Conservation (phyloP, 257 asterid species). For the Dorcoceras hygrometricum region DNA sequence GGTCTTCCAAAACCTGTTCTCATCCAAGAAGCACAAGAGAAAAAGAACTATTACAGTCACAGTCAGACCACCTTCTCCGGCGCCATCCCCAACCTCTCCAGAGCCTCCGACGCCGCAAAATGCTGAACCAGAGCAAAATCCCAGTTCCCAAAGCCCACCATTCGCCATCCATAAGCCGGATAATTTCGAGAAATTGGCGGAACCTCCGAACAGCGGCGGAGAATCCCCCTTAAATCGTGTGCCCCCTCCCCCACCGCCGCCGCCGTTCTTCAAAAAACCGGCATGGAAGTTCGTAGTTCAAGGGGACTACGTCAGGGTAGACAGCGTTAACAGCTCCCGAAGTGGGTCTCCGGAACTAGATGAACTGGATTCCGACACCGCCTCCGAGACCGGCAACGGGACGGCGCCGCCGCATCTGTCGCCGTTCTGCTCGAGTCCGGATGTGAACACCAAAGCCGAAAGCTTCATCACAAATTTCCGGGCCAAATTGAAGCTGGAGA, state of each 20-base stretch:
- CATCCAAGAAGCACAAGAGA: conserved; percentile 57
- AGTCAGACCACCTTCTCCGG: conserved; percentile 2
- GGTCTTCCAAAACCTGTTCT: conserved; percentile 51
- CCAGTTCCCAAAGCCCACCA: conserved; percentile 24
- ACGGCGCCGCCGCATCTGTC: conserved; percentile 45
- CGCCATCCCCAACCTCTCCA: conserved; percentile 28
- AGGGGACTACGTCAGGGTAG: conserved; percentile 77
- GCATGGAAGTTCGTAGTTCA: conserved; percentile 79
- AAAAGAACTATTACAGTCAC: conserved; percentile 49
- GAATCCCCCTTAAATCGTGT: conserved; percentile 56
- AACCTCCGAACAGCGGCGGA: conserved; percentile 56
- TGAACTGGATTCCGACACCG: conserved; percentile 53
- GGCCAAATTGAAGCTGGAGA: conserved; percentile 48
- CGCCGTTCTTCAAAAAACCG: conserved; percentile 53
- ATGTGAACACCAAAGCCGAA: conserved; percentile 81
- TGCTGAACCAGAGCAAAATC: conserved; percentile 30
- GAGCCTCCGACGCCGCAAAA: conserved; percentile 32
- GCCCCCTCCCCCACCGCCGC: conserved; percentile 83
- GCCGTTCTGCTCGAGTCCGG: conserved; percentile 82
- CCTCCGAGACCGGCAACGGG: conserved; percentile 32
- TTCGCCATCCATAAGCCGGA: conserved; percentile 15
- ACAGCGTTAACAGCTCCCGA: conserved; percentile 63
- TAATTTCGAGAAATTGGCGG: conserved; percentile 41
- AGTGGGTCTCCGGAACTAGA: conserved; percentile 72
- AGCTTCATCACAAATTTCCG: conserved; percentile 67